phyloP scores from a whole-genome alignment of 345 rosid species.

The Raphanus raphanistrum region DNA sequence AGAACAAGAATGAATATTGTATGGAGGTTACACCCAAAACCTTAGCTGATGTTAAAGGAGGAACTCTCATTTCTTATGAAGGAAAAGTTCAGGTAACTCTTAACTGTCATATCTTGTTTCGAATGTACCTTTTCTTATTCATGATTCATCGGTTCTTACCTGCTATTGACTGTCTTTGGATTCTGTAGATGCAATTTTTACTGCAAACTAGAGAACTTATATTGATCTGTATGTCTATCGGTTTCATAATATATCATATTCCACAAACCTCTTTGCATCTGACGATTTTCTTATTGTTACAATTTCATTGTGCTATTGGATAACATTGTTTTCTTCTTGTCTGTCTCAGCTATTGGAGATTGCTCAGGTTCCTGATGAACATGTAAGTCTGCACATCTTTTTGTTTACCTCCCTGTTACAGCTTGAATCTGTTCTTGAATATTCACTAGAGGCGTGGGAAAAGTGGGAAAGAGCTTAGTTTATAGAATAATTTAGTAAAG shows the following conservation, averaged over 20 bases:
- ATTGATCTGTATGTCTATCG: not conserved
- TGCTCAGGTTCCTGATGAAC: slow-evolving; percentile 96
- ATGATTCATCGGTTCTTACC: not conserved
- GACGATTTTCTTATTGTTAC: slow-evolving; percentile 6
- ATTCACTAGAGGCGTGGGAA: not conserved
- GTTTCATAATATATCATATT: not conserved
- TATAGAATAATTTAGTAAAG: not conserved
- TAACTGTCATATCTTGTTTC: not conserved
- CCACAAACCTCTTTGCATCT: slow-evolving; percentile 5
- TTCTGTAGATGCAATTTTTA: not conserved
- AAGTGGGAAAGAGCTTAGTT: not conserved
- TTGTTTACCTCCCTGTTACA: not conserved
- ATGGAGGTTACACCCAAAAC: slow-evolving; percentile 97
- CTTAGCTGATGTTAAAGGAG: slow-evolving; percentile 96
- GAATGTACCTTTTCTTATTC: slow-evolving; percentile 1
- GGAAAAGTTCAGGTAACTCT: slow-evolving; percentile 86
- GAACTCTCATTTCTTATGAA: slow-evolving; percentile 94
- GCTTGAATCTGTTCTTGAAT: slow-evolving; percentile 1
- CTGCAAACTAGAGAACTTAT: not conserved
- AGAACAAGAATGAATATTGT: slow-evolving; percentile 88
- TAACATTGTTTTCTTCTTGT: not conserved
- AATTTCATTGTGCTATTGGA: slow-evolving; percentile 3
- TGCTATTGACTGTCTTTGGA: not conserved
- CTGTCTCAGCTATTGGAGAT: slow-evolving; percentile 85
- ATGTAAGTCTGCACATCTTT: slow-evolving; percentile 55